These are phyloP conservation scores for Pichia nanzhaoensis DNA, from an alignment of 805 yeast genomes.

Conservation along the genomic window DNA sequence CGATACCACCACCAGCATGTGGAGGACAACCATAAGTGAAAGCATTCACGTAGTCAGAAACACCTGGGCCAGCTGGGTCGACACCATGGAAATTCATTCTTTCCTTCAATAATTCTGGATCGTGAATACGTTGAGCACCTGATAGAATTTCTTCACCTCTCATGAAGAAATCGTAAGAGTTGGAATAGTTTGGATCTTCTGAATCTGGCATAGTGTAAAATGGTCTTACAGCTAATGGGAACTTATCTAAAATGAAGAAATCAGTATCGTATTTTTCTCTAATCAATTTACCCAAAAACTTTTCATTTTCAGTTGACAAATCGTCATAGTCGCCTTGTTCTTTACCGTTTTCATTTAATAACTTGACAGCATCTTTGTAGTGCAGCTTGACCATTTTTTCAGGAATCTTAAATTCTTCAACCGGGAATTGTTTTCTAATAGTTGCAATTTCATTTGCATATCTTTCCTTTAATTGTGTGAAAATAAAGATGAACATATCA, in stretches of 20 bases:
- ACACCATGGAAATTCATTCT: conserved; percentile 82
- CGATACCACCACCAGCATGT: conserved; percentile 99
- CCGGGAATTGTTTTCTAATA: conserved; percentile 93
- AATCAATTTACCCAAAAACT: conserved; percentile 82
- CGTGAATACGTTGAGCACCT: conserved; percentile 99
- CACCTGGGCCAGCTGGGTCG: conserved; percentile 73
- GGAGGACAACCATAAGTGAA: conserved; percentile 96
- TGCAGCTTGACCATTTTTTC: conserved; percentile 84
- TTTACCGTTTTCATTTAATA: conserved; percentile 83
- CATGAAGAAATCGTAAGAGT: conserved; percentile 99
- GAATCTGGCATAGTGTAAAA: conserved; percentile 99
- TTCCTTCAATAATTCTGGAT: conserved; percentile 70
- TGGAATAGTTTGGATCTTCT: conserved; percentile 84
- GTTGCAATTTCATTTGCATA: conserved; percentile 78
- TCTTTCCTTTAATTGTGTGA: conserved; percentile 73
- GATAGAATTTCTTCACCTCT: conserved; percentile 98
- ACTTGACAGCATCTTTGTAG: conserved; percentile 83
- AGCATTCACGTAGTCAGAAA: conserved; percentile 87
- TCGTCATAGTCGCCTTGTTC: conserved; percentile 85
- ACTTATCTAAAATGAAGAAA: conserved; percentile 95
- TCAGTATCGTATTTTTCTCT: conserved; percentile 95
- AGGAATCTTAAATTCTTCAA: conserved; percentile 94
- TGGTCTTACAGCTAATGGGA: conserved; percentile 95
- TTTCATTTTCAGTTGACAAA: conserved; percentile 90
- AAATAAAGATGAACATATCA: conserved; percentile 76